Percentiles rank a stretch among this genome's conserved stretches.
These are phyloP conservation scores for Paraphaeosphaeria minitans DNA, from an alignment of 2,329 filamentous ascomycete species.

Conservation along the genomic window DNA sequence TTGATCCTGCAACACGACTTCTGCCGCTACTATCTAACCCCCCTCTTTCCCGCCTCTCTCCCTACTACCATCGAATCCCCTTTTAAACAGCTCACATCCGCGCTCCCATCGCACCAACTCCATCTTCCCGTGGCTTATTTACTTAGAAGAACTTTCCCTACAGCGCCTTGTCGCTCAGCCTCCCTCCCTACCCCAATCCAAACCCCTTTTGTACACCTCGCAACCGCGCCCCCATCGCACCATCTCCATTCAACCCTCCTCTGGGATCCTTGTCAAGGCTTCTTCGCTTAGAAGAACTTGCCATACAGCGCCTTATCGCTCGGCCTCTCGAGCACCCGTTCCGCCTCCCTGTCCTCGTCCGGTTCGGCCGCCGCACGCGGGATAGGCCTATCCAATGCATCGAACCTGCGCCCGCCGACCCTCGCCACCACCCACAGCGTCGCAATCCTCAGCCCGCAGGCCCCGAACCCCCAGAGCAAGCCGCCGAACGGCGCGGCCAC, in stretches of 20 bases:
- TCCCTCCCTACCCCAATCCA: too few relatives aligned
- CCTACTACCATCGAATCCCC: too few relatives aligned
- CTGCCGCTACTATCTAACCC: too few relatives aligned
- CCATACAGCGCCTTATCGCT: conserved; percentile 33
- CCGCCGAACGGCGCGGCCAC: conserved; percentile 79
- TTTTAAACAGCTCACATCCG: too few relatives aligned
- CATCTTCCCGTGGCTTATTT: too few relatives aligned
- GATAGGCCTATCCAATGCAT: conserved; percentile 63
- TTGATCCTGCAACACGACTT: too few relatives aligned
- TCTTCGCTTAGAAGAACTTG: conserved; percentile 35
- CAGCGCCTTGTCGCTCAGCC: conserved; percentile 17
- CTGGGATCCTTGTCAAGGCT: not conserved
- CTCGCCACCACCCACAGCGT: conserved; percentile 65
- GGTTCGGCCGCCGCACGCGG: conserved; percentile 21
- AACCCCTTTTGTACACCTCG: not conserved
- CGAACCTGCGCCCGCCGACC: conserved; percentile 65
- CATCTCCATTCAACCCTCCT: too few relatives aligned
- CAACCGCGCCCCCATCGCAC: not conserved
- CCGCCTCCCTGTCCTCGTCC: conserved; percentile 32
- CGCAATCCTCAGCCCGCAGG: conserved; percentile 63
- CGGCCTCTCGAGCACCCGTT: conserved; percentile 31
- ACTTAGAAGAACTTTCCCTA: too few relatives aligned
- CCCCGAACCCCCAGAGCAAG: conserved; percentile 71
- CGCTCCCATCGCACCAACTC: too few relatives aligned
- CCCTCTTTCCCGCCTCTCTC: too few relatives aligned